A percentile compares a stretch with the other conserved stretches of the same genome.
phyloP scores from a whole-genome alignment of 208 protist species.

The Trypanosoma rangeli region DNA sequence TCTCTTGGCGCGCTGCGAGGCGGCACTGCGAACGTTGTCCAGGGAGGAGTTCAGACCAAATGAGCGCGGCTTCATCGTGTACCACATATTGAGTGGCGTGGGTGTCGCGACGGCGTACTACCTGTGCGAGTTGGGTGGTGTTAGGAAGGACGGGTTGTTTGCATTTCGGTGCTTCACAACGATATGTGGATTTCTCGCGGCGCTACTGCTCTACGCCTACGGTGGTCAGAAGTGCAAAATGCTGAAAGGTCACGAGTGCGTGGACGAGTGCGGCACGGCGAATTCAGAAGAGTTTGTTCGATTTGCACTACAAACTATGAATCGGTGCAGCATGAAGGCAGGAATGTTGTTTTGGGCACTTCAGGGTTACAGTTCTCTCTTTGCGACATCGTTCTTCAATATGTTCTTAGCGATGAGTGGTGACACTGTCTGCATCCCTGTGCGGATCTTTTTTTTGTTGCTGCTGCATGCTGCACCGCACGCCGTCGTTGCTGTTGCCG shows the following conservation, averaged over 20 bases:
- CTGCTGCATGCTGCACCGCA: constrained; percentile 24
- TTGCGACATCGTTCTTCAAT: constrained; percentile 23
- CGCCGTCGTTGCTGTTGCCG: neutral
- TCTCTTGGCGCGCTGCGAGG: constrained; percentile 15
- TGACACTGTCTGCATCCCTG: constrained; percentile 13
- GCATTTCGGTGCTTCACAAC: constrained; percentile 28
- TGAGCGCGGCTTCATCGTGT: neutral
- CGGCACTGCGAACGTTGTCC: neutral
- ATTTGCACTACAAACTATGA: constrained; percentile 51
- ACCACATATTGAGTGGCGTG: constrained; percentile 10
- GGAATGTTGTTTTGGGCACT: constrained; percentile 34
- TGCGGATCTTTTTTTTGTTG: constrained; percentile 21
- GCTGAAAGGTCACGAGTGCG: neutral
- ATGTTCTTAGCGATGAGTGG: constrained; percentile 23
- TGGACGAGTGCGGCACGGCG: neutral
- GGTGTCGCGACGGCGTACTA: constrained; percentile 17
- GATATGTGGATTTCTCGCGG: constrained; percentile 18
- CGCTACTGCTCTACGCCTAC: constrained; percentile 10
- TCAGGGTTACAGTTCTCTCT: constrained; percentile 30
- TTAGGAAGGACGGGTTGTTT: neutral
- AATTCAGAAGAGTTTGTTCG: constrained; percentile 20
- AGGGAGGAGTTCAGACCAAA: neutral
- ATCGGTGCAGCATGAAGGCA: constrained; percentile 54
- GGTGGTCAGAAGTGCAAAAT: constrained; percentile 10
- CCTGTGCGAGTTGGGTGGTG: constrained; percentile 1